Evolutionary conservation across 75 land plant genomes (phyloP).

Genomic region (Ceratopteris richardii): DNA sequence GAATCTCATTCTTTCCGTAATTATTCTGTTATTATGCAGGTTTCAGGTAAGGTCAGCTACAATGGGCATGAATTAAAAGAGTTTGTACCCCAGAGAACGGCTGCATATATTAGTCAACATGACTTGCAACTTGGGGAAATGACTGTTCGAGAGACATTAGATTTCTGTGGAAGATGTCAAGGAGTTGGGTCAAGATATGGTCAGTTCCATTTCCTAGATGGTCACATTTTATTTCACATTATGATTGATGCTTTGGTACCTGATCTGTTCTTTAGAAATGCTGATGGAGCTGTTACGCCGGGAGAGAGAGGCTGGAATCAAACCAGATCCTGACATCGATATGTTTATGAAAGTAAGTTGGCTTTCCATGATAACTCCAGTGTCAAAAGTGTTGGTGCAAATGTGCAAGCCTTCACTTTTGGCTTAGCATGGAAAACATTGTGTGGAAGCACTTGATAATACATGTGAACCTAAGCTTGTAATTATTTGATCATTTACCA

Average conservation of each 20-base stretch:
- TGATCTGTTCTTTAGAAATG: slow-evolving; percentile 39
- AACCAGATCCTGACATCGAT: slow-evolving; percentile 90
- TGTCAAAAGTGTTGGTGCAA: no score
- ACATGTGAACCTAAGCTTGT: no score
- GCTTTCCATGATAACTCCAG: no score
- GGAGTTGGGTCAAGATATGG: slow-evolving; percentile 78
- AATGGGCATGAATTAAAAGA: slow-evolving; percentile 68
- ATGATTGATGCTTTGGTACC: neutral
- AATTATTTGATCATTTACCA: no score
- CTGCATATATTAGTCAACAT: slow-evolving; percentile 72
- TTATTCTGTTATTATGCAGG: slow-evolving; percentile 15
- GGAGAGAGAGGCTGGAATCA: slow-evolving; percentile 67
- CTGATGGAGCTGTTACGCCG: slow-evolving; percentile 63
- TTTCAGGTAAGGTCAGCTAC: slow-evolving; percentile 53
- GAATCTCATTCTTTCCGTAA: no score
- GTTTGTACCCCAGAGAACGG: slow-evolving; percentile 62
- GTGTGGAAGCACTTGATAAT: no score
- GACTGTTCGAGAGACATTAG: slow-evolving; percentile 80
- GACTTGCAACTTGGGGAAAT: slow-evolving; percentile 70
- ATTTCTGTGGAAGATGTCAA: slow-evolving; percentile 72
- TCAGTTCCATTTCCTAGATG: slow-evolving; percentile 15
- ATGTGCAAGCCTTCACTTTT: no score
- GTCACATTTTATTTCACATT: neutral
- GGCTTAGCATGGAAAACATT: no score
- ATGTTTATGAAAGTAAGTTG: slow-evolving; percentile 66